Percentiles rank a stretch among this genome's conserved stretches.
phyloP scores from a whole-genome alignment of 768 basidiomycete genomes.

The Hortiboletus flavorubellus region DNA sequence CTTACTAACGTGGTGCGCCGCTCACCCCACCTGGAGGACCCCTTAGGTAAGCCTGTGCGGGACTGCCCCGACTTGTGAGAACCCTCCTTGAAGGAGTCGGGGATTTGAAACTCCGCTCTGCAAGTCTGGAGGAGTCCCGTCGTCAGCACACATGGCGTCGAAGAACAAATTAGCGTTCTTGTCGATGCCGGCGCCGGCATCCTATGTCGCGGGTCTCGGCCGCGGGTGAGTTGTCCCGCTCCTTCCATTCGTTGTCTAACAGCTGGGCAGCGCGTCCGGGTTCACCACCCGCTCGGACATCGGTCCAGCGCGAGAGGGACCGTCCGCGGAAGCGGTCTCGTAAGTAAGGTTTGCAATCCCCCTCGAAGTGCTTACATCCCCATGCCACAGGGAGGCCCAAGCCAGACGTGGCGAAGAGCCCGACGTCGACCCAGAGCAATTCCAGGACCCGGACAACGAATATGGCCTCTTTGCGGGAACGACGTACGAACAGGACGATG shows the following conservation, averaged over 20 bases:
- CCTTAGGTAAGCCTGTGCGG: no score
- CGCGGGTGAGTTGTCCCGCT: conserved; percentile 22
- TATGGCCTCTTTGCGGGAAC: conserved; percentile 93
- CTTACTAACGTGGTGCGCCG: no score
- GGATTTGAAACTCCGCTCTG: no score
- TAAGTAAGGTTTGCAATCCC: conserved; percentile 36
- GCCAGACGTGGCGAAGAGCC: conserved; percentile 83
- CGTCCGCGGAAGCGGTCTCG: conserved; percentile 89
- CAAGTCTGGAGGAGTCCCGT: no score
- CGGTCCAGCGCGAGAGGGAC: conserved; percentile 94
- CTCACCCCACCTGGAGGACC: no score
- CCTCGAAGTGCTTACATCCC: neutral
- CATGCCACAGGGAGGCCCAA: conserved; percentile 70
- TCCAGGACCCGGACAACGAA: conserved; percentile 97
- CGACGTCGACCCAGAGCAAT: conserved; percentile 86
- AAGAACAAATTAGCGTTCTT: conserved; percentile 83
- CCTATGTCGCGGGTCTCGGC: conserved; percentile 97
- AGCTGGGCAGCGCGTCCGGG: conserved; percentile 72
- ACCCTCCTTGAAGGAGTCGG: no score
- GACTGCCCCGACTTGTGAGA: no score
- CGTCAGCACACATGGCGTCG: conserved; percentile 25
- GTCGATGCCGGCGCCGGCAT: conserved; percentile 92
- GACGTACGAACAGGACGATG: conserved; percentile 95
- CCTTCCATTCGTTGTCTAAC: conserved; percentile 8
- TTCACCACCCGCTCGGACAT: conserved; percentile 99